Base-by-base conservation (phyloP, 2,329 filamentous ascomycete species). In the Lasiodiplodia hormozganensis region DNA sequence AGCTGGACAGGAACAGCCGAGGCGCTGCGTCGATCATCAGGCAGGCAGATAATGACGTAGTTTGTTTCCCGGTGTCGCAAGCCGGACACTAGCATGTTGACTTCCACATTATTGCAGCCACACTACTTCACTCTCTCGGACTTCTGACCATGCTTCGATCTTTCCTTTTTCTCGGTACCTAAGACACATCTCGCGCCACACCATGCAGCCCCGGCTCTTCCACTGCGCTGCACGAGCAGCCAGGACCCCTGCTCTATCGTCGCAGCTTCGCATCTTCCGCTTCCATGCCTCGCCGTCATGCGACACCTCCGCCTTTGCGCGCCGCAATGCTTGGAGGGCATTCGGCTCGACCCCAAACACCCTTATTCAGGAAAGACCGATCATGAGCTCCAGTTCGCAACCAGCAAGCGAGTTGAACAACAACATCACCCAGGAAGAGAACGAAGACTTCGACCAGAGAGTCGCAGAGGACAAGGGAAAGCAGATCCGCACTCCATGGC, bases 401-500 rank as follows among this genome's bases (percentile, higher is more conserved):
- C 80, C 80, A 0, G 81, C 81, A 0, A 70, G 73, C 1, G 74
- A 83, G 14, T 73, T 84, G 43, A 80, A 81, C 68, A 79, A 85
- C 49, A 76, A 82, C 65, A 76, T 85, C 38, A 80, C 79, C 1
- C 71, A 79, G 57, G 82, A 82, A 69, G 84, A 85, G 73, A 78
- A 82, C 70, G 76, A 80, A 28, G 80, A 85, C 71, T 85, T 82
- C 71, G 77, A 79, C 14, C 75, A 72, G 62, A 75, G 78, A 51
- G 77, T 85, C n/a, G 74, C 76, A 62, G 78, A 80, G 68, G 83
- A 84, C 57, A 87, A 87, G 73, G 80, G 85, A 60, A 84, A 85
- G 69, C 89, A 90, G 70, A 81, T 86, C 60, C 82, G 87, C 62
- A 85, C 88, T 40, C 90, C 90, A 72, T 92, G 90, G 90, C 88